phyloP scores from a whole-genome alignment of 176 grass and related monocot species.

The Paspalum vaginatum region DNA sequence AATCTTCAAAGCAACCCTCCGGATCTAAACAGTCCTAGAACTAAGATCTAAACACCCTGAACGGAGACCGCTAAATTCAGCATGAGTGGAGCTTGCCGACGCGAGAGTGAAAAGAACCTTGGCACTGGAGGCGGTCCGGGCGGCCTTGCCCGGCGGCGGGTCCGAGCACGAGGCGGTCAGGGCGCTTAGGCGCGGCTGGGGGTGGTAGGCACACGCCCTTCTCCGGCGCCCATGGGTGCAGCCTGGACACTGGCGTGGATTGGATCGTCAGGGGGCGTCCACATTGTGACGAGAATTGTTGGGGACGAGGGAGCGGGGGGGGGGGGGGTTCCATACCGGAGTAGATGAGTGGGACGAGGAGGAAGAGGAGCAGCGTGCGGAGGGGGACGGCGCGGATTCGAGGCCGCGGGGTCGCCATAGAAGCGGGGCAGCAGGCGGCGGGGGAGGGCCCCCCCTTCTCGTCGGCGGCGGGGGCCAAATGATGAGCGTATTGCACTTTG shows the following conservation, averaged over 20 bases:
- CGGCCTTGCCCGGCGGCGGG: conserved; percentile 66
- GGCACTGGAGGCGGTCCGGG: conserved; percentile 73
- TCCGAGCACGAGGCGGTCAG: conserved; percentile 58
- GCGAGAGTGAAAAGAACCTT: conserved; percentile 36
- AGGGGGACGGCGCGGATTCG: conserved; percentile 36
- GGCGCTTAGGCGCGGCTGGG: conserved; percentile 5
- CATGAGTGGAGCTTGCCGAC: conserved; percentile 12
- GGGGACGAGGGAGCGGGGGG: neutral
- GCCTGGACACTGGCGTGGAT: conserved; percentile 61
- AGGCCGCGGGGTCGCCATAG: conserved; percentile 51
- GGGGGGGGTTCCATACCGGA: conserved; percentile 41
- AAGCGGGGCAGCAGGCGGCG: neutral
- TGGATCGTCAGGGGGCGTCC: conserved; percentile 21
- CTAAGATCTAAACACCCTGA: neutral
- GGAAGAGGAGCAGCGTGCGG: conserved; percentile 52
- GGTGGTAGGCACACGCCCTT: conserved; percentile 34
- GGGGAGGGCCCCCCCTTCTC: neutral
- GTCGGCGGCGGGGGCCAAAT: conserved; percentile 7
- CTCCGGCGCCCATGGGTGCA: conserved; percentile 48
- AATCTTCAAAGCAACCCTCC: neutral
- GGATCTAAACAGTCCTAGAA: too few relatives aligned
- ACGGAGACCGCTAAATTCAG: neutral
- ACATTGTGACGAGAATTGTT: conserved; percentile 10
- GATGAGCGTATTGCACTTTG: neutral
- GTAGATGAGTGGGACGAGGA: conserved; percentile 62